Conservation (phyloP, 176 grass and related monocot species). For the Juncus inflexus region DNA sequence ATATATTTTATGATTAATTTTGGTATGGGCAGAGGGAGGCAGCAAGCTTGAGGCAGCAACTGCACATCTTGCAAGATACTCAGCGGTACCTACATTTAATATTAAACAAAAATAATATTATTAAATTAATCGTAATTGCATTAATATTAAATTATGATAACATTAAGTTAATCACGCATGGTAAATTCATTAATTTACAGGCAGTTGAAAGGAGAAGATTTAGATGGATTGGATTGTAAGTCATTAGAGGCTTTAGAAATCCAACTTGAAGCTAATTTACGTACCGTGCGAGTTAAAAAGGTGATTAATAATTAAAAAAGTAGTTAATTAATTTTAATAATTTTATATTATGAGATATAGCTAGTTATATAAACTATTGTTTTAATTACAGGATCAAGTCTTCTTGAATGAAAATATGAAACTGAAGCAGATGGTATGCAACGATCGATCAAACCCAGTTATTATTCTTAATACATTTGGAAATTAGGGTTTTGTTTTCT, state of each 20-base stretch:
- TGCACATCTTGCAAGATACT: constrained; percentile 27
- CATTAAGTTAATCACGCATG: no score
- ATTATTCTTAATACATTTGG: no score
- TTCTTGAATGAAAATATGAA: constrained; percentile 13
- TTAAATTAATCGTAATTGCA: no score
- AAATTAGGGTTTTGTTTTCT: no score
- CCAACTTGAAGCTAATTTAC: constrained; percentile 19
- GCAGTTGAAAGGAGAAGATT: constrained; percentile 18
- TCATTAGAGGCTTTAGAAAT: constrained; percentile 17
- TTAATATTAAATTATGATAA: no score
- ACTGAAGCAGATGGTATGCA: constrained; percentile 14
- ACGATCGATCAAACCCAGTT: no score
- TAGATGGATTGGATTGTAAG: constrained; percentile 1
- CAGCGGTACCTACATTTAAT: constrained; percentile 13
- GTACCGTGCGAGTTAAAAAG: constrained; percentile 10
- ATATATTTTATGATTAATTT: neutral
- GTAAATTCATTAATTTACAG: neutral
- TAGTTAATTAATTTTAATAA: neutral
- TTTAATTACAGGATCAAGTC: constrained; percentile 20
- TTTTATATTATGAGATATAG: neutral
- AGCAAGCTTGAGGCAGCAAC: constrained; percentile 33
- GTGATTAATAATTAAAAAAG: neutral
- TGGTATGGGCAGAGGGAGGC: constrained; percentile 20
- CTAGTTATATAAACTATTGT: constrained; percentile 7
- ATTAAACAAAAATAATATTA: no score